Base-by-base conservation (phyloP, 202 grass and related monocot genomes). In the Panicum hallii region DNA sequence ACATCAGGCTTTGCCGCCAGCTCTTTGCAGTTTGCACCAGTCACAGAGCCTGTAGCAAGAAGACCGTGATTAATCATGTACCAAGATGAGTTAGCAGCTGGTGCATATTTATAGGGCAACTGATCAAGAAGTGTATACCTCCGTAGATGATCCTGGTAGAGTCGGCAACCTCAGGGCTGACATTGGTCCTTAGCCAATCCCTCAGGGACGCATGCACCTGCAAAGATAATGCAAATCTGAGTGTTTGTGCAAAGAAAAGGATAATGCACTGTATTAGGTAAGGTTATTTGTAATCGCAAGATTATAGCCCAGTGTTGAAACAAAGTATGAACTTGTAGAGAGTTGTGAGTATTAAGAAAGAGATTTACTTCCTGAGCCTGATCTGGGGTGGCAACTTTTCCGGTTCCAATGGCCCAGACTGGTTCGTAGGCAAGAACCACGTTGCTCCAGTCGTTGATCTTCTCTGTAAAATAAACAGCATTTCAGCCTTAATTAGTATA, bases 361-460 rank as follows among this genome's bases (percentile, higher is more conserved):
- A 11, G 50, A 82, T 88, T 88, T 97, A 99, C 97, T 86, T 99
- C 93, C 77, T 99, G 97, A 61, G 97, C 97, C 88, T 99, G 97
- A 63, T 87, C 93, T 57, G 97, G 97, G 41, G 88, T 64, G 36
- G 97, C 97, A 78, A 99, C 97, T 80, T 99, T 99, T 36, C 97
- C 97, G 0, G 97, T 99, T 81, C 97, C 97, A 85, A 99, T 99
- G 41, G 97, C 97, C 97, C 97, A 99, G 54, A 99, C 97, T 73
- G 97, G 97, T 46, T 99, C 97, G 8, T 99, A 99, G 44, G 97
- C 97, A 48, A 99, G 4, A 23, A 99, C 97, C n/a, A 99, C 91
- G 17, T 91, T 97, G 42, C 69, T 93, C 97, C 97, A 99, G 79
- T 99, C 92, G 0, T 50, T 90, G 72, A 99, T 94, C 69, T 87